A percentile compares a stretch with the other conserved stretches of the same genome.
Evolutionary conservation across 2,329 filamentous ascomycete species (phyloP).

Genomic region (Helotiales sp.): DNA sequence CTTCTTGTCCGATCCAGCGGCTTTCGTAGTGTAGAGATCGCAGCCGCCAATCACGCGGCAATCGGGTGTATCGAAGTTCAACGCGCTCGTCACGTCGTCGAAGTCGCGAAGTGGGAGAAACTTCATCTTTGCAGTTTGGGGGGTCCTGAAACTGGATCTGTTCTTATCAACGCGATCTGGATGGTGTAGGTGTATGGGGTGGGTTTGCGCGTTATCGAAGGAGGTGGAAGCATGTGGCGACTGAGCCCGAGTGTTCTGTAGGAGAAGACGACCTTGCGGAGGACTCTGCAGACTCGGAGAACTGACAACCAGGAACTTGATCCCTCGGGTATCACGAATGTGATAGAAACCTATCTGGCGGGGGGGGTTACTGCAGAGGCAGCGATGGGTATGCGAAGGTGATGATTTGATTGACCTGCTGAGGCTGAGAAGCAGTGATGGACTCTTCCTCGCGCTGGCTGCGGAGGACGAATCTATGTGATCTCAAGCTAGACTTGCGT

Average conservation of each 20-base stretch:
- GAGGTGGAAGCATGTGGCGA: constrained; percentile 42
- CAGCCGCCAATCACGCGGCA: constrained; percentile 91
- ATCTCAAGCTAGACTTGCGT: constrained; percentile 51
- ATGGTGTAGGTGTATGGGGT: constrained; percentile 21
- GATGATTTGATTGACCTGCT: constrained; percentile 42
- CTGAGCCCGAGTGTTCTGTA: constrained; percentile 41
- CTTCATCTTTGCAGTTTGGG: constrained; percentile 54
- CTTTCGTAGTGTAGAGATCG: constrained; percentile 97
- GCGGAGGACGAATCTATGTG: constrained; percentile 49
- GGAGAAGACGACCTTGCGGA: constrained; percentile 39
- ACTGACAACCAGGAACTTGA: constrained; percentile 43
- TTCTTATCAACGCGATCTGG: constrained; percentile 36
- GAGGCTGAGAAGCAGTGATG: constrained; percentile 50
- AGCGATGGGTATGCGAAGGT: constrained; percentile 25
- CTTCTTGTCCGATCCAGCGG: constrained; percentile 94
- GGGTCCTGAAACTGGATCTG: constrained; percentile 35
- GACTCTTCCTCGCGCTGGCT: constrained; percentile 51
- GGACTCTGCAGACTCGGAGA: constrained; percentile 44
- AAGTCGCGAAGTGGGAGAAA: constrained; percentile 91
- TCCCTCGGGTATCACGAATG: constrained; percentile 32
- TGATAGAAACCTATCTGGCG: constrained; percentile 25
- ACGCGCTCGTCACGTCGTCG: constrained; percentile 86
- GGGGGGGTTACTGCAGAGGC: constrained; percentile 29
- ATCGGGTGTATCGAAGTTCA: constrained; percentile 95
- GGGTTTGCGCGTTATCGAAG: constrained; percentile 33